Base-by-base conservation (phyloP, 345 rosid genomes). In the Boechera stricta region DNA sequence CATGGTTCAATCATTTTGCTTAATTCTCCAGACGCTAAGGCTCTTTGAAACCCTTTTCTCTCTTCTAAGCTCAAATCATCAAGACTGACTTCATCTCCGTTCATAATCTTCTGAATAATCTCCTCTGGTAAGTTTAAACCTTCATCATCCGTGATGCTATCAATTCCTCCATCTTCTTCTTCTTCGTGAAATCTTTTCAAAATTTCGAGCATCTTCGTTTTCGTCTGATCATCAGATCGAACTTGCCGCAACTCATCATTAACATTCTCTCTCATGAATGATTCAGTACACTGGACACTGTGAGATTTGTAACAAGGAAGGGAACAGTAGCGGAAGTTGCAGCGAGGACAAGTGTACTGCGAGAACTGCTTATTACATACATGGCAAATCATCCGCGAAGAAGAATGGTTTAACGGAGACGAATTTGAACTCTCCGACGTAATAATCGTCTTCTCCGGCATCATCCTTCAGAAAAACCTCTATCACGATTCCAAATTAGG, bases 291-390 rank as follows among this genome's bases (percentile, higher is more conserved):
- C 3, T 87, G 84, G n/a, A 70, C 70, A 54, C 96, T 86, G 81
- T 94, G 98, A 33, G 99, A 88, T 94, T 84, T 87, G 79, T 91
- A 92, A 79, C 98, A 92, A 29, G 75, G 84, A 42, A 88, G 93
- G 6, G 98, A 91, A 57, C 97, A 92, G 75, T 95, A 92, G 0
- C 97, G 90, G 31, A 88, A 85, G 80, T 91, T 92, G 87, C 98
- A 95, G 70, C 99, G 87, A 39, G 98, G 98, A 67, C 99, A 91
- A 71, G 98, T 91, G 28, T 95, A 95, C 64, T 88, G 94, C 5
- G 99, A 87, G 76, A 92, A 95, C 67, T 95, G 97, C 80, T 91
- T 95, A 73, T 89, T 90, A 72, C 98, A 92, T 76, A 92, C 99
- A 44, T 86, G 92, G 86, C 99, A 92, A 73, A 95, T 82, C 5